Conservation (phyloP, 257 asterid genomes). For the Oldenlandia corymbosa region DNA sequence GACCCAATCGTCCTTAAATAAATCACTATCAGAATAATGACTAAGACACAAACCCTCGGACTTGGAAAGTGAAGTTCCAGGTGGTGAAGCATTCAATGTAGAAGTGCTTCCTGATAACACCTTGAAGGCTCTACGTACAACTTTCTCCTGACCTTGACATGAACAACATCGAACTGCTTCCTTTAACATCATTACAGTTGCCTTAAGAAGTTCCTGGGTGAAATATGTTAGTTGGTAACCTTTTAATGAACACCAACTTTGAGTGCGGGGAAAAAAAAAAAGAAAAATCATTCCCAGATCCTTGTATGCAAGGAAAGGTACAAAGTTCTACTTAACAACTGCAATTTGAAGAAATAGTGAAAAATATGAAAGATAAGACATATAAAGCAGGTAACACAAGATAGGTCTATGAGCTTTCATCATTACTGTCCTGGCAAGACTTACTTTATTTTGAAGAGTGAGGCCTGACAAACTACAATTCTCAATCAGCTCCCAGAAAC, state of each 20-base stretch:
- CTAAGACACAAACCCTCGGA: conserved; percentile 31
- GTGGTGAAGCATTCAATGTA: conserved; percentile 25
- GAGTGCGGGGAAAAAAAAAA: not conserved
- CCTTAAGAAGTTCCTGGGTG: conserved; percentile 59
- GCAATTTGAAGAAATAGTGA: not conserved
- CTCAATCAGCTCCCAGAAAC: conserved; percentile 61
- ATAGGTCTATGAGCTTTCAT: not conserved
- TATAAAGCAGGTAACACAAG: not conserved
- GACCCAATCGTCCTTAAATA: conserved; percentile 52
- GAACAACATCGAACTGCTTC: conserved; percentile 67
- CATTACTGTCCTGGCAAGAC: conserved; percentile 22
- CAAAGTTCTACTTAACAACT: not conserved
- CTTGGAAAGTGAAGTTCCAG: conserved; percentile 23
- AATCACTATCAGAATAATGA: conserved; percentile 24
- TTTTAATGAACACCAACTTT: not conserved
- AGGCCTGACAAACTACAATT: conserved; percentile 27
- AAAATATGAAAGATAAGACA: not conserved
- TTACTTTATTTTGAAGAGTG: conserved; percentile 33
- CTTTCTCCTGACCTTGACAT: conserved; percentile 54
- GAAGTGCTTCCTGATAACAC: conserved; percentile 40
- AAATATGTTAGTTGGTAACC: conserved; percentile 10
- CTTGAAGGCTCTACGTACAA: conserved; percentile 47
- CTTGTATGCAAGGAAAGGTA: not conserved
- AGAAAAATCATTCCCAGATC: not conserved
- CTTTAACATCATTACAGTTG: conserved; percentile 69